phyloP scores from a whole-genome alignment of 352 stramenopile species.

The Pythium vanterpoolii region DNA sequence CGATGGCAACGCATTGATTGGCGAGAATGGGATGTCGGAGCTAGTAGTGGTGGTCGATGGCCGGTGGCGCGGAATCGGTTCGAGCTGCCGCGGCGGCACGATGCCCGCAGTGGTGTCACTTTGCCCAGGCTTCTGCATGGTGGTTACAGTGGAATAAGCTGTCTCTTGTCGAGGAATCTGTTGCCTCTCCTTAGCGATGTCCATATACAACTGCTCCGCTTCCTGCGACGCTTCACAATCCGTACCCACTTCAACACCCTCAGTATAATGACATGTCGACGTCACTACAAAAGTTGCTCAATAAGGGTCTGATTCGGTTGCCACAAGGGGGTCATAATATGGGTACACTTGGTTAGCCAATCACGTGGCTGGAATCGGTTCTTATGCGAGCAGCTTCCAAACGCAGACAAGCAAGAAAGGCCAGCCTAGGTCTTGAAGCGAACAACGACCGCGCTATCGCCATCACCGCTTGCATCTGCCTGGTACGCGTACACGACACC shows the following conservation, averaged over 20 bases:
- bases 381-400: constrained; percentile 19
- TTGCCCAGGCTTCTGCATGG: not conserved
- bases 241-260: not conserved
- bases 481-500: not conserved
- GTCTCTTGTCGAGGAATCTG: not conserved
- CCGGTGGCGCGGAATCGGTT: constrained; percentile 15
- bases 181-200: not conserved
- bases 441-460: not conserved
- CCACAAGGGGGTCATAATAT: not conserved
- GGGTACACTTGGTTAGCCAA: constrained; percentile 19
- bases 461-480: not conserved
- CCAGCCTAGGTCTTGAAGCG: constrained; percentile 1
- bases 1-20: constrained; percentile 12
- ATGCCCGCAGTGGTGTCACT: not conserved
- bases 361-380: constrained; percentile 12
- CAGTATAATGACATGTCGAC: constrained; percentile 2
- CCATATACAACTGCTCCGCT: no score
- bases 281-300: constrained; percentile 6
- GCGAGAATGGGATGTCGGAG: constrained; percentile 1
- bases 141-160: not conserved
- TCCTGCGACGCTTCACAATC: not conserved
- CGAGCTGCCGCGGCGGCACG: constrained; percentile 23
- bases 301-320: constrained; percentile 8
- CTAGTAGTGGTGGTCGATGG: not conserved
- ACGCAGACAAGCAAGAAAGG: not conserved